Evolutionary conservation across 495 filamentous ascomycete species (phyloP), one percentile per base, ranked within the genome.

Genomic region (Hypoxylon rickii): DNA sequence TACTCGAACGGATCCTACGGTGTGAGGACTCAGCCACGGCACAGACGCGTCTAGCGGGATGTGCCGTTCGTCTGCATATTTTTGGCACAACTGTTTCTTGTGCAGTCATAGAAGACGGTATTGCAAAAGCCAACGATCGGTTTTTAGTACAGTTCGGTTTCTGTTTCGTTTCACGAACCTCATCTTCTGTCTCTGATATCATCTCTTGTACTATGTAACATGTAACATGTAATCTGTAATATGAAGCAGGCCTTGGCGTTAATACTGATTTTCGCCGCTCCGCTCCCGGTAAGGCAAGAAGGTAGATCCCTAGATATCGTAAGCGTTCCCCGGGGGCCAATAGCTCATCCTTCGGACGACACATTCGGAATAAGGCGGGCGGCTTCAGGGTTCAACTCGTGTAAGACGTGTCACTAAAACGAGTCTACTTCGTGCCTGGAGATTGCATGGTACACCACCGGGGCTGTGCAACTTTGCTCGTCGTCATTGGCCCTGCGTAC

Each of bases 11-110:
- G 58, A 45, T 62, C 38, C 58, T 61, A 51, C 51, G 15, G 43
- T 53, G 44, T 29, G 32, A 56, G 24, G 24, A 10, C 53, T 63
- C 59, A 63, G 59, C 59, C 59, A 63, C 59, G 16, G 44, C 41
- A 48, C 53, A 11, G 36, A 50, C 59, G 53, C 53, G 48, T 56
- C 43, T 6, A 32, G 15, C 16, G 33, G 38, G 18, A 19, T 43
- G 33, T 57, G 53, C 59, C 48, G 39, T 22, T 13, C 10, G 15
- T 22, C 16, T 53, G 38, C 52, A 34, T 42, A 41, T 4, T 29
- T 20, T 36, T 33, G 36, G 24, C 36, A 39, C 17, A 41, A 32
- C 36, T 20, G 31, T 46, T n/a, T 11, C 39, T 29, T n/a, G 4
- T 29, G 24, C 10, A 29, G 24, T 4, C 10, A 29, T 4, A 29